Conservation (phyloP, 2,329 filamentous ascomycete genomes). For the Apiospora koreana region DNA sequence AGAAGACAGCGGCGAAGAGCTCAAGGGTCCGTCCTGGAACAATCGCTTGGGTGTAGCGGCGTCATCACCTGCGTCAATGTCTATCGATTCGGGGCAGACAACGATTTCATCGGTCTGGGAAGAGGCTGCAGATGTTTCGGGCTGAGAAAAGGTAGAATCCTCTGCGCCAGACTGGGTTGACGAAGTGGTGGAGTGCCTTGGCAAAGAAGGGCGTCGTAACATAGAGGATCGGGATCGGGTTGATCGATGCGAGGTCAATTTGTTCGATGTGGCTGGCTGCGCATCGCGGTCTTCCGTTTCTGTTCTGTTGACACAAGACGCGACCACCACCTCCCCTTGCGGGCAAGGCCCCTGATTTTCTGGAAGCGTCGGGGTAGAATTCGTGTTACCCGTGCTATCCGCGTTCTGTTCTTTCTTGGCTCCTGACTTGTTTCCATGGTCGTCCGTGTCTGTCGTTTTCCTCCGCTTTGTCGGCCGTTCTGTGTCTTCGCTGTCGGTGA, state of each 20-base stretch:
- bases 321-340: background rate
- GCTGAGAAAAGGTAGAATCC: constrained; percentile 27
- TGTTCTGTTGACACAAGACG: background rate
- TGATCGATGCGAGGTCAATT: background rate
- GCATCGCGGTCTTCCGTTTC: background rate
- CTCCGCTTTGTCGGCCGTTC: constrained; percentile 24
- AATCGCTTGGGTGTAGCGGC: constrained; percentile 25
- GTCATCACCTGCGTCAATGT: constrained; percentile 5
- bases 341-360: background rate
- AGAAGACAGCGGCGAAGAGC: constrained; percentile 59
- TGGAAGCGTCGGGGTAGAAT: constrained; percentile 17
- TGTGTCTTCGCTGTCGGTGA: constrained; percentile 27
- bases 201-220: constrained; percentile 22
- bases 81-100: background rate
- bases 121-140: constrained; percentile 25
- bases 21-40: constrained; percentile 27
- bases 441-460: constrained; percentile 10
- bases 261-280: background rate
- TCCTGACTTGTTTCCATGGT: background rate
- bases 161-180: constrained; percentile 26
- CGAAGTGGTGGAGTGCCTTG: constrained; percentile 23
- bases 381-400: constrained; percentile 7
- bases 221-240: constrained; percentile 26
- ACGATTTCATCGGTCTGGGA: constrained; percentile 29
- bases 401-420: constrained; percentile 6